Base-by-base conservation (phyloP, 352 stramenopile genomes). In the Phytophthora colocasiae region DNA sequence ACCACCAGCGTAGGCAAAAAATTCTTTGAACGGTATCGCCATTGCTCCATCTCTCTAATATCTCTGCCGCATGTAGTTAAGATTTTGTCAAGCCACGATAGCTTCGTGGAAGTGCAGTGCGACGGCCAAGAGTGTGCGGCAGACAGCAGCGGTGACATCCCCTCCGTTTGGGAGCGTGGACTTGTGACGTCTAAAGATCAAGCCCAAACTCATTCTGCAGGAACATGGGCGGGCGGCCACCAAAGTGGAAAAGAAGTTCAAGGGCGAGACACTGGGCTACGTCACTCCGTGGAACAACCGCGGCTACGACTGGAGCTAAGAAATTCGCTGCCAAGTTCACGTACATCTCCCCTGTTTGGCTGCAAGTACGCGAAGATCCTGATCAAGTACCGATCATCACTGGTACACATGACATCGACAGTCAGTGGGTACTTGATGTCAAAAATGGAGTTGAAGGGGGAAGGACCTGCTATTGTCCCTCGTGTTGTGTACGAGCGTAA, bases 401-500 rank as follows among this genome's bases (percentile, higher is more conserved):
- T 3, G 87, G 87, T 3, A 74, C 68, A 0, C 87, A 95, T 59
- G 87, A 93, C 45, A 86, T 93, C 31, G 85, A 93, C 56, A 49
- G 41, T 0, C 47, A 77, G 52, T 95, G 87, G 87, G 60, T 92
- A 29, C 14, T 38, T 0, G 76, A 78, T 39, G 66, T 92, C 7
- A 86, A 80, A 41, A 46, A 75, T 11, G 73, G 65, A 8, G 27
- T 53, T 10, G 45, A 46, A 0, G 29, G 68, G 4, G 17, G 41
- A 62, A 26, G 70, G 56, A 0, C 84, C 82, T 7, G 68, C 71
- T n/a, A 75, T 95, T 19, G 85, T 95, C 14, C 85, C 87, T 43
- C 81, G 87, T 26, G 78, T 95, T 41, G 76, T 95, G 44, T 95
- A 93, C 65, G 87, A 95, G 57, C 86, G 86, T 59, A 91, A 90